Percentiles rank a stretch among this genome's conserved stretches.
Conservation (phyloP, 345 rosid genomes). For the Salix caprea region DNA sequence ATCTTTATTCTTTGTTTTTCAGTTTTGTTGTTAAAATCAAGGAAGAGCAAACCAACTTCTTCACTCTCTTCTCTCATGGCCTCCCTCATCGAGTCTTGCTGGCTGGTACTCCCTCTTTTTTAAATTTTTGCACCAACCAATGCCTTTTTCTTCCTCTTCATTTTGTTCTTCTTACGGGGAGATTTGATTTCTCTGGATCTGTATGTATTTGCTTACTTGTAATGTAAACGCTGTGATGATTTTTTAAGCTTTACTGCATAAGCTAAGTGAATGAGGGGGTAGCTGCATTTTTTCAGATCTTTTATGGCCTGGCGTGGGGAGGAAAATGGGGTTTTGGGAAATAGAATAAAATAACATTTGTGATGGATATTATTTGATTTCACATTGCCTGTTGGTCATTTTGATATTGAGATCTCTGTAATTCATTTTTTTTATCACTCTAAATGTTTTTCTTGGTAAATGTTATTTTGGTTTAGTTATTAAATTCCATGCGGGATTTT, state of each 20-base stretch:
- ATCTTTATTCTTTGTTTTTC: neutral
- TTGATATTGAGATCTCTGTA: neutral
- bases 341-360: neutral
- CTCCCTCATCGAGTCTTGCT: slow-evolving; percentile 62
- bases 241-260: neutral
- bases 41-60: neutral
- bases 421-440: neutral
- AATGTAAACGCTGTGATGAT: neutral
- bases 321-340: neutral
- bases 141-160: neutral
- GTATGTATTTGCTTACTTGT: neutral
- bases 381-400: neutral
- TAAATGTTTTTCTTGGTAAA: neutral
- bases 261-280: neutral
- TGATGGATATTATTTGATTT: neutral
- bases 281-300: neutral
- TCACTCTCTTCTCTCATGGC: slow-evolving; percentile 47
- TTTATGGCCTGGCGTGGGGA: neutral
- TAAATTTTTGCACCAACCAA: neutral
- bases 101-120: slow-evolving; percentile 56
- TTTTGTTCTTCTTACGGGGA: neutral
- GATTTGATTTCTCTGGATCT: slow-evolving; percentile 7
- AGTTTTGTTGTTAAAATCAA: neutral
- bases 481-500: neutral
- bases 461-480: neutral